Evolutionary conservation across 768 basidiomycete genomes (phyloP), one percentile per base, ranked within the genome.

Genomic region (Lentinula aciculospora): DNA sequence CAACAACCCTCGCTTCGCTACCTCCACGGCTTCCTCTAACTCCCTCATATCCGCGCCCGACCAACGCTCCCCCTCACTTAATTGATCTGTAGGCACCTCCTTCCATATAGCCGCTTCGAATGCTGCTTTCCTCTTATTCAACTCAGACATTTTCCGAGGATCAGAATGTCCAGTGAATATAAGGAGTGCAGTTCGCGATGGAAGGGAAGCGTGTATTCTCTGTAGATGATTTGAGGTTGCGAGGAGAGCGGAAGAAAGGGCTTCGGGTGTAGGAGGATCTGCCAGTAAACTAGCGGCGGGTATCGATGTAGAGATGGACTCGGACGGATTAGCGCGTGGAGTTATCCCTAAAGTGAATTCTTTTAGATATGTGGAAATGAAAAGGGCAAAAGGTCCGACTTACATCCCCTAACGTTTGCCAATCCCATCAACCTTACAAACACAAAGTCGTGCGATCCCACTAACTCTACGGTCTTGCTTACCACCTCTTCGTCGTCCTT

Each of bases 101-200:
- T 72, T 70, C 62, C 79, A 76, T 53, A 88, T 69, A 15, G 81
- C 82, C 23, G 65, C 74, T 64, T 98, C 94, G 64, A 94, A 96
- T 29, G 80, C 77, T 3, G 69, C 72, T 70, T 92, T 89, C 50
- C 86, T 78, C 4, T 81, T 81, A 62, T 85, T 86, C 21, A 98
- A 73, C 25, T 77, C 68, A 3, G 88, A 76, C 92, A 96, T 94
- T 6, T 69, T 74, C 0, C 92, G 82, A 0, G 95, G 94, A 68
- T 97, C 92, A 0, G 86, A 85, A 66, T 98, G 93, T 1, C 95
- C 94, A 0, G 89, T 91, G 66, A 97, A 85, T 37, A 98, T 76
- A 54, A 98, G 72, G 21, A 98, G 69, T 0, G 93, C 94, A 0
- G 94, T 92, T 21, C 86, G 83, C 2, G 86, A 68, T 0, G 94